Conservation (phyloP, 305 asterid genomes). For the Plantago coronopus region DNA sequence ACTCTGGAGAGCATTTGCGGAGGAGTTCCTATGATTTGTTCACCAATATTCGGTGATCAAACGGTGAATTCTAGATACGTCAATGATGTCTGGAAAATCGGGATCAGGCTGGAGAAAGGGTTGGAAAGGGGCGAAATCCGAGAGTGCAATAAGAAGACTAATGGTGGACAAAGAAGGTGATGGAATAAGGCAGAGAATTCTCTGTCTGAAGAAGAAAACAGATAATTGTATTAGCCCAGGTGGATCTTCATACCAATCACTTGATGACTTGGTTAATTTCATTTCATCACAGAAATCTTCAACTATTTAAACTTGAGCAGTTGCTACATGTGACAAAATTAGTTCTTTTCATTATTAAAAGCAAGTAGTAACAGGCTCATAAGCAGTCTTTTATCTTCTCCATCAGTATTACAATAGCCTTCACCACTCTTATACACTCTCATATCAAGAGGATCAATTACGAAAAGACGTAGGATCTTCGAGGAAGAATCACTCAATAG, state of each 20-base stretch:
- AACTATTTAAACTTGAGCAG: not conserved
- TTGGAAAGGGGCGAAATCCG: slow-evolving; percentile 35
- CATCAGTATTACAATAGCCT: too few species aligned
- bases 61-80: slow-evolving; percentile 21
- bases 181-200: slow-evolving; percentile 33
- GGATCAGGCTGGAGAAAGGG: slow-evolving; percentile 37
- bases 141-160: slow-evolving; percentile 23
- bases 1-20: slow-evolving; percentile 19
- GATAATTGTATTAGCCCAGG: slow-evolving; percentile 26
- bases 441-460: too few species aligned
- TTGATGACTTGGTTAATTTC: slow-evolving; percentile 27
- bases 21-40: slow-evolving; percentile 23
- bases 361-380: too few species aligned
- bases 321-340: too few species aligned
- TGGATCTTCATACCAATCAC: slow-evolving; percentile 35
- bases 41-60: slow-evolving; percentile 14
- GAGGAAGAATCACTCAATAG: too few species aligned
- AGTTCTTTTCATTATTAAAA: too few species aligned
- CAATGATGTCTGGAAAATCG: slow-evolving; percentile 23
- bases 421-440: too few species aligned
- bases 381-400: too few species aligned
- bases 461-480: too few species aligned
- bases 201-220: slow-evolving; percentile 27
- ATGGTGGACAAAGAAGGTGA: slow-evolving; percentile 34
- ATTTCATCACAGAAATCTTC: slow-evolving; percentile 28